Evolutionary conservation across 805 yeast genomes (phyloP).

Genomic region (Candida tibetensis): DNA sequence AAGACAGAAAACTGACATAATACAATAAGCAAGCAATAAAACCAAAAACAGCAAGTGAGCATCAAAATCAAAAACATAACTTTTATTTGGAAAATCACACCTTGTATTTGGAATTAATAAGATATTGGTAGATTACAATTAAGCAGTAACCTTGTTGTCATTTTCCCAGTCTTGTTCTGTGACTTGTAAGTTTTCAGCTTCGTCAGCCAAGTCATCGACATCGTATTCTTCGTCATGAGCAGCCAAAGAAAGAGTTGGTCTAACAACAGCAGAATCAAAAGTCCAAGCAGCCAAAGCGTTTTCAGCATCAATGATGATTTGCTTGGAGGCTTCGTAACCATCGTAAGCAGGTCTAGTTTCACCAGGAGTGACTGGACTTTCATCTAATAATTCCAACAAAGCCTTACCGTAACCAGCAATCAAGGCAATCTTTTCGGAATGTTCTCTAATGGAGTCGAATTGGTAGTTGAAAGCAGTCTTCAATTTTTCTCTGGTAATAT

Average conservation of each 20-base stretch:
- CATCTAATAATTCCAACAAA: conserved; percentile 90
- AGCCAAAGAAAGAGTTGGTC: conserved; percentile 82
- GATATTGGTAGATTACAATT: conserved; percentile 4
- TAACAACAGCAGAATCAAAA: conserved; percentile 89
- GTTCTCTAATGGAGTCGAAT: conserved; percentile 92
- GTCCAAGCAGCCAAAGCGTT: conserved; percentile 96
- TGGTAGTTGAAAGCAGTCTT: conserved; percentile 97
- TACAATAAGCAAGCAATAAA: background rate
- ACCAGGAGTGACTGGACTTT: conserved; percentile 97
- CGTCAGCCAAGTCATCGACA: conserved; percentile 43
- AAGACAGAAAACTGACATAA: conserved; percentile 6
- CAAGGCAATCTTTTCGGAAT: conserved; percentile 91
- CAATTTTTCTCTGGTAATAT: conserved; percentile 96
- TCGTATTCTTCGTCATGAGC: conserved; percentile 51
- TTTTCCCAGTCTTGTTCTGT: conserved; percentile 54
- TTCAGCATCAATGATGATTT: conserved; percentile 96
- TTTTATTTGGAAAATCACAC: conserved; percentile 1
- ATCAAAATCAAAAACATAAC: conserved; percentile 1
- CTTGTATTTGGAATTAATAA: background rate
- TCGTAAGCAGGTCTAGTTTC: conserved; percentile 98
- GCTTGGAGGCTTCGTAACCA: conserved; percentile 97
- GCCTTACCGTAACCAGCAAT: conserved; percentile 99
- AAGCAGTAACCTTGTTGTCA: conserved; percentile 29
- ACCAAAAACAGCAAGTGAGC: conserved; percentile 2
- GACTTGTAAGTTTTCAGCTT: conserved; percentile 43